Base-by-base conservation (phyloP, 164 flowering plant species). In the Echeveria elegans region DNA sequence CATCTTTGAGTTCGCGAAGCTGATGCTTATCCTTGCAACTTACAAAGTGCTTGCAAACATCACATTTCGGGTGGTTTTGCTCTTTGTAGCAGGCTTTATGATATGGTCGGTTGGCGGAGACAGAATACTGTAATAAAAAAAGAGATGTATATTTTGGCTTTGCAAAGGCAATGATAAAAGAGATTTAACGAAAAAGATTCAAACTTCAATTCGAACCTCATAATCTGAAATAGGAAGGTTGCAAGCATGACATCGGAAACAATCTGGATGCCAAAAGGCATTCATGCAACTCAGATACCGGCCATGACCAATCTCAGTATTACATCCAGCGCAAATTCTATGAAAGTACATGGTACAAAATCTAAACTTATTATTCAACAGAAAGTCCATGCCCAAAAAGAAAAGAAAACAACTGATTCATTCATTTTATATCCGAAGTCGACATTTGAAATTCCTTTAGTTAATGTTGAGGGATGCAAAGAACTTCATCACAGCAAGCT, bases 31-130 rank as follows among this genome's bases (percentile, higher is more conserved):
- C n/a, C 6, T 21, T 50, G 26, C 60, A 34, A 85, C 97, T 81
- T 79, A 94, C 97, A 68, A 81, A 94, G 68, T 81, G 75, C 38
- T 69, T 77, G 79, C 97, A 95, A 68, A 95, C 97, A 77, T 95
- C 99, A 77, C 99, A 95, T 75, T 76, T 92, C 59, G 99, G 99
- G 69, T 92, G 99, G 78, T 87, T 74, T 24, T 70, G 87, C 75
- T 89, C 96, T 82, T 82, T 87, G 71, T 86, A 88, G 83, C 99
- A 95, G 62, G 91, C 75, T 75, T 92, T 92, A 77, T 95, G 99
- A 68, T 79, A 95, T 40, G 97, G 96, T 23, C 76, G 81, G 70
- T 80, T 83, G 6, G 81, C 89, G 21, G 85, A 84, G 90, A 95
- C 78, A 23, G 98, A 95, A 71, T 83, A 95, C 99, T 94, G 66